Conservation (phyloP, 2,329 filamentous ascomycete genomes). For the Stemphylium vesicarium region DNA sequence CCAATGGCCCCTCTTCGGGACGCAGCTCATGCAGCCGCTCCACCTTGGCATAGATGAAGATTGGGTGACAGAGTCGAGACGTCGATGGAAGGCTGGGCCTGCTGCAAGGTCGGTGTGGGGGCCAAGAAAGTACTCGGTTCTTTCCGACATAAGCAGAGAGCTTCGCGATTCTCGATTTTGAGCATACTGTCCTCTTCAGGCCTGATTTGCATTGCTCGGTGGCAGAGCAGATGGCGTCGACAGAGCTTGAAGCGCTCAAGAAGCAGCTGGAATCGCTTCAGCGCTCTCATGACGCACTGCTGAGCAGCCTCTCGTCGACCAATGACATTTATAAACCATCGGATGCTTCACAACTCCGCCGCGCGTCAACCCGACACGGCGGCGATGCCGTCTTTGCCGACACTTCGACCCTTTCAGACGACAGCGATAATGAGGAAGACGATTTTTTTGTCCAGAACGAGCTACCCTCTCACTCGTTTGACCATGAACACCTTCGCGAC, state of each 20-base stretch:
- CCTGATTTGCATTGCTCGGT: not conserved
- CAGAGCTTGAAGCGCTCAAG: slow-evolving; percentile 40
- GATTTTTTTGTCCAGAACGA: slow-evolving; percentile 49
- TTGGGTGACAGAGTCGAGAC: slow-evolving; percentile 20
- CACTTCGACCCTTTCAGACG: slow-evolving; percentile 44
- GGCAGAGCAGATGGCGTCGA: slow-evolving; percentile 31
- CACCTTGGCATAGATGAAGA: slow-evolving; percentile 23
- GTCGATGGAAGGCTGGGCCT: slow-evolving; percentile 27
- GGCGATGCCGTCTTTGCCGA: slow-evolving; percentile 40
- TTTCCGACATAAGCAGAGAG: slow-evolving; percentile 8
- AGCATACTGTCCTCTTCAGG: not conserved
- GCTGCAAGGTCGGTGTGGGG: slow-evolving; percentile 26
- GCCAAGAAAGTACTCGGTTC: slow-evolving; percentile 9
- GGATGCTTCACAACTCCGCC: slow-evolving; percentile 30
- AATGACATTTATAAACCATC: slow-evolving; percentile 36
- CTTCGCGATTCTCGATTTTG: not conserved
- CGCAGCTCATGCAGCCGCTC: slow-evolving; percentile 7
- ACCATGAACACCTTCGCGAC: slow-evolving; percentile 53
- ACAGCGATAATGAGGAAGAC: slow-evolving; percentile 46
- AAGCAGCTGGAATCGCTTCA: slow-evolving; percentile 44
- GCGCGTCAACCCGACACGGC: slow-evolving; percentile 30
- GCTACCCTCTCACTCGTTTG: slow-evolving; percentile 49
- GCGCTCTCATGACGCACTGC: slow-evolving; percentile 38
- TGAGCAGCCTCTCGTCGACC: slow-evolving; percentile 38
- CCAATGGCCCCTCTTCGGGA: slow-evolving; percentile 8